Base-by-base conservation (phyloP, 2,329 filamentous ascomycete species). In the Penicillium sp. region DNA sequence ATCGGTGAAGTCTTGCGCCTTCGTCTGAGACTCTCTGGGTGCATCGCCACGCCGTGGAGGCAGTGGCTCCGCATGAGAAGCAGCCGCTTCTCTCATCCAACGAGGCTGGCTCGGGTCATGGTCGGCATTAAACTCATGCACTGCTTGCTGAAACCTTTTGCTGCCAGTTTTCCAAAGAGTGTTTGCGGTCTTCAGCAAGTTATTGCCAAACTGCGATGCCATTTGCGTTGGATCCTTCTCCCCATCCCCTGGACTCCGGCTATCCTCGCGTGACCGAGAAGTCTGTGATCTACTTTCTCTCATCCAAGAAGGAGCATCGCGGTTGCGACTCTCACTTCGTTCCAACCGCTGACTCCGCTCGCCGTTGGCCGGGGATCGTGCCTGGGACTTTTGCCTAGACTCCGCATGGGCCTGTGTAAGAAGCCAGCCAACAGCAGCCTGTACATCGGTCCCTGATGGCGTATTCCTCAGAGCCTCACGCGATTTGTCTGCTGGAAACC, bases 81-180 rank as follows among this genome's bases (percentile, higher is more conserved):
- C 39, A 28, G 54, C 76, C 3, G 81, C 77, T 41, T 90, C 85
- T 54, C 85, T 82, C 91, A 98, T 95, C 93, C 93, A 98, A 60
- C 87, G 93, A 0, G 93, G 93, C 60, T 95, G 87, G 57, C 65
- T 86, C 2, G 85, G 76, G 58, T 95, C 89, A 17, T 75, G 73
- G n/a, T 82, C 84, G 37, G 75, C 69, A 53, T 81, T 79, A 43
- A 97, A 86, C 11, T 98, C 93, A 7, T 89, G 83, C 21, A 97
- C 86, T 4, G 88, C 91, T 65, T 93, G 88, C 57, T 94, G 88
- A 42, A 97, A 79, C 62, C 87, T 90, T 67, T 95, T 98, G 59
- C 90, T 87, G 0, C 91, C 83, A 3, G 86, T 87, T 62, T 95
- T 98, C 93, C 93, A 98, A 1, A 97, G 70, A 1, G 87, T 91